These are phyloP conservation scores for Sapria himalayana DNA, from an alignment of 345 rosid genomes.

Conservation along the genomic window DNA sequence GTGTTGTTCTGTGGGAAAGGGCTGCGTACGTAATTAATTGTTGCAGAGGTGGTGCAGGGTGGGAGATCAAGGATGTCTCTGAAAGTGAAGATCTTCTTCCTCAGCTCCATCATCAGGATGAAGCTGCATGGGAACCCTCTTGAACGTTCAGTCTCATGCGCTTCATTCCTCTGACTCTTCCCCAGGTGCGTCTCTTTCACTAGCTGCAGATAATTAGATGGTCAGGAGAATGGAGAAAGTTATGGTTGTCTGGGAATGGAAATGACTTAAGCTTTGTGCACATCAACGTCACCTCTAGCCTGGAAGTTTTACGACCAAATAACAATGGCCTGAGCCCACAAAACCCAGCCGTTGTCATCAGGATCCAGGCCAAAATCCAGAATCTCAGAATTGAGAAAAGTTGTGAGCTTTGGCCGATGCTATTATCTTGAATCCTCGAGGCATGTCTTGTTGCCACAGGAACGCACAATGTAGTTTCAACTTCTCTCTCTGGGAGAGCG, in stretches of 20 bases:
- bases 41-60: slow-evolving; percentile 21
- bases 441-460: too few relatives aligned
- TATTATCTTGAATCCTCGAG: too few relatives aligned
- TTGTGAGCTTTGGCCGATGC: too few relatives aligned
- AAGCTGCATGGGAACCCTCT: slow-evolving; percentile 18
- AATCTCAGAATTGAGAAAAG: too few relatives aligned
- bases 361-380: not conserved
- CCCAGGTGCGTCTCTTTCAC: slow-evolving; percentile 12
- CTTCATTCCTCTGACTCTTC: slow-evolving; percentile 13
- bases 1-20: too few relatives aligned
- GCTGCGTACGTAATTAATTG: slow-evolving; percentile 26
- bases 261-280: not conserved
- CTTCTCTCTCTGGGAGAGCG: too few relatives aligned
- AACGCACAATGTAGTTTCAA: too few relatives aligned
- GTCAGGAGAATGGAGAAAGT: not conserved
- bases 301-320: slow-evolving; percentile 20
- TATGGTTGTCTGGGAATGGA: not conserved
- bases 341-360: slow-evolving; percentile 18
- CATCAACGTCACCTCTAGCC: slow-evolving; percentile 17
- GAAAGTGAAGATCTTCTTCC: slow-evolving; percentile 37
- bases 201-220: slow-evolving; percentile 9
- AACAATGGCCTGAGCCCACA: slow-evolving; percentile 24
- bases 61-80: slow-evolving; percentile 57
- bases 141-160: slow-evolving; percentile 12
- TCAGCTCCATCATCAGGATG: slow-evolving; percentile 41